These are phyloP conservation scores for Stemphylium lycopersici DNA, from an alignment of 2,329 filamentous ascomycete species.

Conservation along the genomic window DNA sequence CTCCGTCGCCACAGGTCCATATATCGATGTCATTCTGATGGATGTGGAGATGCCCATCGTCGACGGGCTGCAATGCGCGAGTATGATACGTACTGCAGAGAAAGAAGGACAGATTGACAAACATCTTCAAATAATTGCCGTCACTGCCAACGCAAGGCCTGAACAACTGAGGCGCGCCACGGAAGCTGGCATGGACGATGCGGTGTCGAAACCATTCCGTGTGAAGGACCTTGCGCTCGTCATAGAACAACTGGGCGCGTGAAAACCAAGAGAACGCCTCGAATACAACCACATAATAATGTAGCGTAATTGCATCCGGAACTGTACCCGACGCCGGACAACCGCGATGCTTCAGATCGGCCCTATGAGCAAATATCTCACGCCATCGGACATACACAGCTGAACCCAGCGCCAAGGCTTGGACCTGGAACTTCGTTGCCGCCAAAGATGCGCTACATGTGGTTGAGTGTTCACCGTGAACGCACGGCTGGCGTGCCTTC, in stretches of 20 bases:
- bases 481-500: neutral
- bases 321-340: too few species aligned
- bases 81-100: slow-evolving; percentile 24
- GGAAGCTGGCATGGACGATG: slow-evolving; percentile 7
- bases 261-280: neutral
- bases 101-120: slow-evolving; percentile 9
- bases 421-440: neutral
- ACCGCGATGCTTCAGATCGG: too few species aligned
- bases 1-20: neutral
- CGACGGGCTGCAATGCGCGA: slow-evolving; percentile 31
- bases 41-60: slow-evolving; percentile 45
- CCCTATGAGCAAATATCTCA: too few species aligned
- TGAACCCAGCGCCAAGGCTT: too few species aligned
- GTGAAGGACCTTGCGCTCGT: slow-evolving; percentile 2
- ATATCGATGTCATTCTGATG: slow-evolving; percentile 21
- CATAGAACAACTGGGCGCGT: neutral
- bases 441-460: neutral
- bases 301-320: neutral
- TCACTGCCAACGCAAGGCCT: slow-evolving; percentile 37
- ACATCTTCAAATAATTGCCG: slow-evolving; percentile 31
- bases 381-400: too few species aligned
- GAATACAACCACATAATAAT: neutral
- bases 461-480: neutral
- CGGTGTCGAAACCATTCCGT: slow-evolving; percentile 5
- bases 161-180: slow-evolving; percentile 28